Evolutionary conservation across 1,284 basidiomycete genomes (phyloP).

Genomic region (Schizophyllum amplum): DNA sequence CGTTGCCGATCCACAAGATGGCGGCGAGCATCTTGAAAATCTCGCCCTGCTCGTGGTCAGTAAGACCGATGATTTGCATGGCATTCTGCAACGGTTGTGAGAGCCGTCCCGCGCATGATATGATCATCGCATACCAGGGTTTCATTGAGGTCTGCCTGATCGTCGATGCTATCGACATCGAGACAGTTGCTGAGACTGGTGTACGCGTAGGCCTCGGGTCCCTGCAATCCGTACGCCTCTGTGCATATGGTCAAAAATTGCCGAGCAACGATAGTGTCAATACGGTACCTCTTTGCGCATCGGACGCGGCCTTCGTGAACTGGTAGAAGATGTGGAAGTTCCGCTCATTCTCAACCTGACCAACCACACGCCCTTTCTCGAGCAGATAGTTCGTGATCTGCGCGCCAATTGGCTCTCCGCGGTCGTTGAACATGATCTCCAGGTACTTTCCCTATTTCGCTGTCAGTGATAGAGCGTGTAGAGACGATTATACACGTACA

Average conservation of each 20-base stretch:
- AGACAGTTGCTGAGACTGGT: conserved; percentile 90
- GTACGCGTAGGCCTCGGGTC: conserved; percentile 93
- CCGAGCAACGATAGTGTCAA: conserved; percentile 2
- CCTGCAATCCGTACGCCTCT: conserved; percentile 97
- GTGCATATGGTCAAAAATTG: conserved; percentile 11
- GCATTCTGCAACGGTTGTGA: conserved; percentile 60
- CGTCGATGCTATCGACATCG: conserved; percentile 88
- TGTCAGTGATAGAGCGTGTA: conserved; percentile 1
- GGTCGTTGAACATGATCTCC: conserved; percentile 96
- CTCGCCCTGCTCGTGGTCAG: conserved; percentile 78
- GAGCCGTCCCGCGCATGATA: not conserved
- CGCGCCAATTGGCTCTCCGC: conserved; percentile 93
- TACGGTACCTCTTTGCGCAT: conserved; percentile 79
- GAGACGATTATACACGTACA: conserved; percentile 42
- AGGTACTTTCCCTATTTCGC: conserved; percentile 86
- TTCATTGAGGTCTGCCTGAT: conserved; percentile 80
- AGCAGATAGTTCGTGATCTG: conserved; percentile 98
- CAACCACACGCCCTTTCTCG: conserved; percentile 96
- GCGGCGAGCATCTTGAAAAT: conserved; percentile 93
- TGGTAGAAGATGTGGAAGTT: conserved; percentile 99
- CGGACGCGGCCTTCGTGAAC: conserved; percentile 92
- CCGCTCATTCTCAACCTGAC: conserved; percentile 93
- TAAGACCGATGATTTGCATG: conserved; percentile 90
- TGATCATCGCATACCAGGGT: conserved; percentile 57
- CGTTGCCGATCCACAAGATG: conserved; percentile 95